Evolutionary conservation across 495 filamentous ascomycete genomes (phyloP).

Genomic region (Pseudevernia furfuracea): DNA sequence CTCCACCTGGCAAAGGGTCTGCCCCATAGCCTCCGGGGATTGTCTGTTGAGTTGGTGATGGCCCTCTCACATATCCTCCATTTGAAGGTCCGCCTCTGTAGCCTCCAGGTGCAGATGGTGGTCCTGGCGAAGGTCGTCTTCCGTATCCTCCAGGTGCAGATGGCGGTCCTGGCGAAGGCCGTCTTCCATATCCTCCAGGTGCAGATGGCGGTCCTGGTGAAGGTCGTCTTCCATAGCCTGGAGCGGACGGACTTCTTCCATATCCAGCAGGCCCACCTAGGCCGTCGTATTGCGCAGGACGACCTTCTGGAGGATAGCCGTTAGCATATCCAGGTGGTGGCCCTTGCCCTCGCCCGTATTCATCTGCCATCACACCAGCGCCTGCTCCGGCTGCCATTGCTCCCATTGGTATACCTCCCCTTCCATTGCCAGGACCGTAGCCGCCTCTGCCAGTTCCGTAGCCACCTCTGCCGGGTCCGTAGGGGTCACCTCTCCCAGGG

Average conservation of each 20-base stretch:
- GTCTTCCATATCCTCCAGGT: conserved; percentile 36
- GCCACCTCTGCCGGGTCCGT: conserved; percentile 26
- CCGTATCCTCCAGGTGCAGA: conserved; percentile 24
- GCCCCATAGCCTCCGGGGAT: conserved; percentile 32
- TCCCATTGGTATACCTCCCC: conserved; percentile 31
- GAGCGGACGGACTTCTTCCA: conserved; percentile 26
- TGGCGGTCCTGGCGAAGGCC: conserved; percentile 38
- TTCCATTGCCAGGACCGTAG: conserved; percentile 26
- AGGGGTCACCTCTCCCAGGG: conserved; percentile 20
- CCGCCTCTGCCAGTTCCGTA: conserved; percentile 26
- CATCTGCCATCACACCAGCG: conserved; percentile 30
- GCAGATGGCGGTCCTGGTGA: conserved; percentile 36
- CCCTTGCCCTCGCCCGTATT: conserved; percentile 35
- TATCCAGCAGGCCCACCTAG: conserved; percentile 23
- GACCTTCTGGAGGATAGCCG: conserved; percentile 28
- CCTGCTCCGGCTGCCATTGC: conserved; percentile 27
- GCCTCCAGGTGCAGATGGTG: conserved; percentile 22
- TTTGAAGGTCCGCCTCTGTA: conserved; percentile 18
- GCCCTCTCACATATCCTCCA: conserved; percentile 1
- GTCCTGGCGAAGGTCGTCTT: conserved; percentile 19
- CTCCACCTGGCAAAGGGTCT: conserved; percentile 24
- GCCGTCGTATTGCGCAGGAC: conserved; percentile 25
- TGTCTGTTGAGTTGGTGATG: conserved; percentile 3
- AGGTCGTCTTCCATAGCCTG: conserved; percentile 27
- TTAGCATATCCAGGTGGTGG: conserved; percentile 43